A percentile compares a stretch with the other conserved stretches of the same genome.
These are phyloP conservation scores for Cryptococcus floricola DNA, from an alignment of 1,284 basidiomycete species.

Conservation along the genomic window DNA sequence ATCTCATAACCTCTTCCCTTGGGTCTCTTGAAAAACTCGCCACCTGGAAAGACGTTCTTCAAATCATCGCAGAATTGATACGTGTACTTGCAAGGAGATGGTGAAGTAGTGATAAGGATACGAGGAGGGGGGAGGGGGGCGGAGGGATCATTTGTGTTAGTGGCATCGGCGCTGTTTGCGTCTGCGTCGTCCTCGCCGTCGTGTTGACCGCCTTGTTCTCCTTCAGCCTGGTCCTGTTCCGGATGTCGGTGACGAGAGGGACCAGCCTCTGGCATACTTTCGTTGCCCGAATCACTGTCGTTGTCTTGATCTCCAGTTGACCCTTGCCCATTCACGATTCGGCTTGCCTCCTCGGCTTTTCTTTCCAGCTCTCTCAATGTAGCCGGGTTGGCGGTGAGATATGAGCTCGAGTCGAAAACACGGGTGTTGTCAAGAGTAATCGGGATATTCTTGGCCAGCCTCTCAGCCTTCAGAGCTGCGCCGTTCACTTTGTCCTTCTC, in stretches of 20 bases:
- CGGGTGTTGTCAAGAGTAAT: slow-evolving; percentile 90
- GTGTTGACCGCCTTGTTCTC: slow-evolving; percentile 60
- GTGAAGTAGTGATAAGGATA: slow-evolving; percentile 83
- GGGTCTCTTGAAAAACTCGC: slow-evolving; percentile 84
- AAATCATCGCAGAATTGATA: slow-evolving; percentile 89
- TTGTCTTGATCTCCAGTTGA: slow-evolving; percentile 52
- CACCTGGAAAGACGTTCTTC: slow-evolving; percentile 87
- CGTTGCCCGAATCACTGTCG: slow-evolving; percentile 43
- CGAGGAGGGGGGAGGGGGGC: slow-evolving; percentile 59
- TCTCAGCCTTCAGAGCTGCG: slow-evolving; percentile 58
- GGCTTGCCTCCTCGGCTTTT: slow-evolving; percentile 36
- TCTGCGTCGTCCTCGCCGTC: slow-evolving; percentile 57
- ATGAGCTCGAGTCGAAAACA: slow-evolving; percentile 75
- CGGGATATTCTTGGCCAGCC: slow-evolving; percentile 78
- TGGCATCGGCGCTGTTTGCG: slow-evolving; percentile 17
- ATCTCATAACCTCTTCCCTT: slow-evolving; percentile 92
- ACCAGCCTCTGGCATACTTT: slow-evolving; percentile 40
- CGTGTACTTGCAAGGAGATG: slow-evolving; percentile 76
- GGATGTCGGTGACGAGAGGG: slow-evolving; percentile 18
- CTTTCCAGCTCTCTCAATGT: slow-evolving; percentile 38
- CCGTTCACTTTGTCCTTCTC: slow-evolving; percentile 36
- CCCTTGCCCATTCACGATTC: slow-evolving; percentile 28
- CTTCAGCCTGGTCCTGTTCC: slow-evolving; percentile 15
- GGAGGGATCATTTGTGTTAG: not conserved
- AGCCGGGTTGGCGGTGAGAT: slow-evolving; percentile 65